Conservation (phyloP, 2,329 filamentous ascomycete genomes). For the Aspergillus bombycis region DNA sequence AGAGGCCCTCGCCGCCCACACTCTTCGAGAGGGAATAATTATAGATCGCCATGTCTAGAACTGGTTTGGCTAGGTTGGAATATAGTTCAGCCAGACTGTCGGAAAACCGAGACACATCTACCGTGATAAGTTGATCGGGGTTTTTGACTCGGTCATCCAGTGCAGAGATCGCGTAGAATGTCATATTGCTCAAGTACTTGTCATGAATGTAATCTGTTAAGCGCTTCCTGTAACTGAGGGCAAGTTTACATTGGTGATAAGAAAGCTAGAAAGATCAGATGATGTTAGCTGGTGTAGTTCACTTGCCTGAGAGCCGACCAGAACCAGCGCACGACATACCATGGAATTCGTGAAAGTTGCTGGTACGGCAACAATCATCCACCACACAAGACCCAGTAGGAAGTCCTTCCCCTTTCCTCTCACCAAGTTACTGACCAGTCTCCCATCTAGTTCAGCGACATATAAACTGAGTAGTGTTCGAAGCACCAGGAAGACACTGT, state of each 20-base stretch:
- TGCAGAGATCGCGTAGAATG: conserved; percentile 93
- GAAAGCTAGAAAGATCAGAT: conserved; percentile 66
- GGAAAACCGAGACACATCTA: conserved; percentile 94
- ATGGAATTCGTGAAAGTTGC: conserved; percentile 99
- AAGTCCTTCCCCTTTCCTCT: conserved; percentile 91
- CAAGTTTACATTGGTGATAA: conserved; percentile 94
- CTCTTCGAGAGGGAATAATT: conserved; percentile 91
- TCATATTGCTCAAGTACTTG: conserved; percentile 95
- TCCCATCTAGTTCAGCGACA: conserved; percentile 93
- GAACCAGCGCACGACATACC: conserved; percentile 57
- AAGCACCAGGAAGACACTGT: conserved; percentile 89
- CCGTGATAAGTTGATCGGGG: conserved; percentile 93
- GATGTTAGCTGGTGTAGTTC: conserved; percentile 1
- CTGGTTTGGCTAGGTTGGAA: conserved; percentile 91
- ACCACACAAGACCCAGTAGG: conserved; percentile 85
- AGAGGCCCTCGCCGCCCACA: conserved; percentile 93
- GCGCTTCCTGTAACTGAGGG: conserved; percentile 87
- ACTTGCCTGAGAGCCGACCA: conserved; percentile 4
- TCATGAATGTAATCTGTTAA: conserved; percentile 95
- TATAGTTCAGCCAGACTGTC: conserved; percentile 94
- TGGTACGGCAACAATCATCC: conserved; percentile 96
- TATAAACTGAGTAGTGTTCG: conserved; percentile 92
- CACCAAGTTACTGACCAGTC: conserved; percentile 88
- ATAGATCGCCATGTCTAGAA: conserved; percentile 95
- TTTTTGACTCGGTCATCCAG: conserved; percentile 98